phyloP scores from a whole-genome alignment of 1,284 basidiomycete genomes.

The Leccinum discolor region DNA sequence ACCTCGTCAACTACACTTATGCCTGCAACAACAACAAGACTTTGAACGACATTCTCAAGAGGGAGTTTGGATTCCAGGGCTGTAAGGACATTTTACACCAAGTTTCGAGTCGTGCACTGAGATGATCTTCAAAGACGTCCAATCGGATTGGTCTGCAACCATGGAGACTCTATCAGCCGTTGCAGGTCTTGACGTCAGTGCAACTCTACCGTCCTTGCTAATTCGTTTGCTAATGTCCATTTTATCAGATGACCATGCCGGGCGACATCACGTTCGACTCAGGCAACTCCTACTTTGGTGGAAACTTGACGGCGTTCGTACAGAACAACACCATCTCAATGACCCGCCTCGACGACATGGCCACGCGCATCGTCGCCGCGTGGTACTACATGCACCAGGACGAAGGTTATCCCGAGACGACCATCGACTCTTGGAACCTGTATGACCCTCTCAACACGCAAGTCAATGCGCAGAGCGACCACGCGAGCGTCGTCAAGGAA shows the following conservation, averaged over 20 bases:
- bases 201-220: no score
- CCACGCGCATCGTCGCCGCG: constrained; percentile 60
- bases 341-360: constrained; percentile 67
- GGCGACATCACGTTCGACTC: constrained; percentile 38
- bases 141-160: constrained; percentile 48
- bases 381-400: constrained; percentile 64
- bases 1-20: constrained; percentile 48
- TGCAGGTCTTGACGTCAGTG: constrained; percentile 47
- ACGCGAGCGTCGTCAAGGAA: constrained; percentile 58
- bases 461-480: constrained; percentile 63
- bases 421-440: constrained; percentile 52
- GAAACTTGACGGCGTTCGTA: constrained; percentile 41
- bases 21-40: constrained; percentile 56
- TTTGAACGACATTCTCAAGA: constrained; percentile 58
- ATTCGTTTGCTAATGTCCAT: background rate
- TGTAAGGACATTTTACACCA: constrained; percentile 29
- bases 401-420: constrained; percentile 54
- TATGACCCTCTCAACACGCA: constrained; percentile 49
- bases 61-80: constrained; percentile 61
- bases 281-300: constrained; percentile 19
- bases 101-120: constrained; percentile 1
- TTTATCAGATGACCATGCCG: constrained; percentile 39
- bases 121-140: constrained; percentile 16
- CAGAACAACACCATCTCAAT: constrained; percentile 35
- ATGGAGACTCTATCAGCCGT: constrained; percentile 35